Evolutionary conservation across 2,329 filamentous ascomycete species (phyloP), one percentile per base, ranked within the genome.

Genomic region (Fusarium secorum): DNA sequence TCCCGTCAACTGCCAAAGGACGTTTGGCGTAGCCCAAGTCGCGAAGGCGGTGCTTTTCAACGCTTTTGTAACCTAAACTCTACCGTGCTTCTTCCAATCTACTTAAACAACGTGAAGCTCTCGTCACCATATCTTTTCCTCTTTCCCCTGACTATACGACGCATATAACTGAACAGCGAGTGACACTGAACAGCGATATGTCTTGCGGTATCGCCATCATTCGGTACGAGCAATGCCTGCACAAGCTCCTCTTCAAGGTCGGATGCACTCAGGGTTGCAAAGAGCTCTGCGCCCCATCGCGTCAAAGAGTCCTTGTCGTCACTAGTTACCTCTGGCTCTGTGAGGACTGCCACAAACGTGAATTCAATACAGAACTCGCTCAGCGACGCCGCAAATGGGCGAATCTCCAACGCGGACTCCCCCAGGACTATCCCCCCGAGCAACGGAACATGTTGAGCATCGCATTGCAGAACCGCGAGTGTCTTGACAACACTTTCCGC

Each of bases 121-220:
- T 55, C n/a, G 15, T 44, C 22, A 38, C 38, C 33, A 20, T 46
- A 41, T 18, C 30, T 24, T 22, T 22, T 41, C 7, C 5, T 33
- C 32, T n/a, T 11, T 9, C 30, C 45, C 33, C 28, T 49, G 36
- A 15, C 46, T 26, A 26, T 41, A 41, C 60, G 6, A 18, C 18
- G 11, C 14, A 24, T 15, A 51, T 36, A 24, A 35, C 9, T 51
- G 30, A 35, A 35, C 17, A 26, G 32, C 22, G 18, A 41, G 35
- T 8, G 15, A 30, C n/a, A 35, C 9, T 51, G 30, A 35, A 35
- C 17, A 26, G 32, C 22, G 18, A 35, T 33, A 79, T 80, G 78
- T 75, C 77, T 28, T 80, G 78, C 70, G 76, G 74, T 55, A 62
- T 79, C 42, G 71, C 70, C 45, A 75, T 78, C 26, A 42, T 78